Evolutionary conservation across 2,329 filamentous ascomycete genomes (phyloP).

Genomic region (Rutstroemia sp.): DNA sequence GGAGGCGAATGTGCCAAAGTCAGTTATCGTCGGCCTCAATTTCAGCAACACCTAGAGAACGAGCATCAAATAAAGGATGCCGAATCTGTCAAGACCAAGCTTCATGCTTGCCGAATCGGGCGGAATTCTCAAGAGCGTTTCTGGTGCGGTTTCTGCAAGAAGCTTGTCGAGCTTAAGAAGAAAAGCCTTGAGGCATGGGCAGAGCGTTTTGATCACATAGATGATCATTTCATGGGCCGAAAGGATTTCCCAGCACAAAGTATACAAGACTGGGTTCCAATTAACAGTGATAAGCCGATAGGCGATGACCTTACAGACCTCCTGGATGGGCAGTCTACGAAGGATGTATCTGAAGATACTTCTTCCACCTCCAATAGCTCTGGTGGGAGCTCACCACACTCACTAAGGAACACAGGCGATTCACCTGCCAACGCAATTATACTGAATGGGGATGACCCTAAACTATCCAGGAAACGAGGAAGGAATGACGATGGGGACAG

Average conservation of each 20-base stretch:
- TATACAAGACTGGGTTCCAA: slow-evolving; percentile 48
- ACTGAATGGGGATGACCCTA: neutral
- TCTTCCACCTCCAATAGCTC: slow-evolving; percentile 3
- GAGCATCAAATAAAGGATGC: slow-evolving; percentile 27
- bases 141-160: slow-evolving; percentile 81
- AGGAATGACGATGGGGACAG: slow-evolving; percentile 6
- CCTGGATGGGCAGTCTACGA: neutral
- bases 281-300: slow-evolving; percentile 21
- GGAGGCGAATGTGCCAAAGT: slow-evolving; percentile 46
- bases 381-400: slow-evolving; percentile 5
- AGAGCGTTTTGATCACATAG: slow-evolving; percentile 66
- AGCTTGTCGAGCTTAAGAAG: slow-evolving; percentile 40
- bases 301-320: slow-evolving; percentile 7
- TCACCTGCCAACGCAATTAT: slow-evolving; percentile 10
- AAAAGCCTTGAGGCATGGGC: slow-evolving; percentile 49
- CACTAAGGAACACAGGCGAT: neutral
- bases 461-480: slow-evolving; percentile 8
- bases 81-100: slow-evolving; percentile 32
- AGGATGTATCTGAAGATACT: neutral
- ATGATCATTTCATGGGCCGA: slow-evolving; percentile 57
- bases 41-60: slow-evolving; percentile 51
- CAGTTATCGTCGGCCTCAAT: slow-evolving; percentile 50
- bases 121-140: slow-evolving; percentile 58
- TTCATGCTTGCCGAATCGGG: slow-evolving; percentile 53
- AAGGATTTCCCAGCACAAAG: slow-evolving; percentile 30